These are phyloP conservation scores for Cymbidium sinense DNA, from an alignment of 106 monocot species.

Conservation along the genomic window DNA sequence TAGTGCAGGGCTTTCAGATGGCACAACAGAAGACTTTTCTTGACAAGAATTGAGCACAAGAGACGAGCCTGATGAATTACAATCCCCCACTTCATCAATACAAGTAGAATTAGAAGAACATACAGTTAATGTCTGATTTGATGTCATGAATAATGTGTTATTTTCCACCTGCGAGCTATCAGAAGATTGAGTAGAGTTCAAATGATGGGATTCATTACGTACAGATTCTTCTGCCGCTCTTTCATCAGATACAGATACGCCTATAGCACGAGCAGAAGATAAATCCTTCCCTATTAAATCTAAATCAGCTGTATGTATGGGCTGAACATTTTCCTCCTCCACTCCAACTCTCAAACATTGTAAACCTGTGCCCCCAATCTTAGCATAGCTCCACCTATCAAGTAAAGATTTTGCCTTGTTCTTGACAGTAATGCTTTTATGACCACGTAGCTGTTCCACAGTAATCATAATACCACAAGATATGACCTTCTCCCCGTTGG, in stretches of 20 bases:
- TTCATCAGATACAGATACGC: neutral
- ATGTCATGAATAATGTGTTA: neutral
- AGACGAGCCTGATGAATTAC: slow-evolving; percentile 13
- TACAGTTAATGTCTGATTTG: slow-evolving; percentile 6
- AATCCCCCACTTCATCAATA: slow-evolving; percentile 19
- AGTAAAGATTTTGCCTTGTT: slow-evolving; percentile 34
- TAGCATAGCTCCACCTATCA: slow-evolving; percentile 29
- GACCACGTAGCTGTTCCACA: slow-evolving; percentile 28
- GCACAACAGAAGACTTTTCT: slow-evolving; percentile 5
- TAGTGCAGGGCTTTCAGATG: too few species aligned
- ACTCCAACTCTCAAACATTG: slow-evolving; percentile 7
- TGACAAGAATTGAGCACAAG: slow-evolving; percentile 13
- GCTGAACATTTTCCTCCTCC: neutral
- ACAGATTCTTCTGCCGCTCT: slow-evolving; percentile 6
- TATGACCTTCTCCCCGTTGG: slow-evolving; percentile 22
- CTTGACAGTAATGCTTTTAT: slow-evolving; percentile 25
- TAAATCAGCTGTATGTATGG: slow-evolving; percentile 6
- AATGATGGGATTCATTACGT: slow-evolving; percentile 2
- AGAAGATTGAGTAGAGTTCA: neutral
- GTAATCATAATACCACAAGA: slow-evolving; percentile 38
- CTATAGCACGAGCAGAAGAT: neutral
- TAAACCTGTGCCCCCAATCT: neutral
- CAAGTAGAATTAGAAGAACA: slow-evolving; percentile 5
- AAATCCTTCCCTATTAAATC: neutral
- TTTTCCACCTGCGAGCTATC: slow-evolving; percentile 5